These are phyloP conservation scores for Cylindrotheca fusiformis DNA, from an alignment of 108 stramenopile species.

Conservation along the genomic window DNA sequence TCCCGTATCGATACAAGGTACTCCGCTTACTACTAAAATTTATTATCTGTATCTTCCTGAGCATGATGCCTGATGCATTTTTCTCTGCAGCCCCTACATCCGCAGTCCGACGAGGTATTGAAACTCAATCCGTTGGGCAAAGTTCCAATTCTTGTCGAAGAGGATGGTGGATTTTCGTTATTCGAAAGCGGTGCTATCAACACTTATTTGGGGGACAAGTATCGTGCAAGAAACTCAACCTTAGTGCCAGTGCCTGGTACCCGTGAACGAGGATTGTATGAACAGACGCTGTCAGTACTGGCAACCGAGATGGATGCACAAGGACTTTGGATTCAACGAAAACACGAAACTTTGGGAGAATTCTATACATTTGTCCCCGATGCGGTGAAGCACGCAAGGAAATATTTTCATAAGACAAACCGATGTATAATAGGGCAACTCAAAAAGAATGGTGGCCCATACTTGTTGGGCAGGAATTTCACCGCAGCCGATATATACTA, in stretches of 20 bases:
- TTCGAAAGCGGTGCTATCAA: conserved; percentile 79
- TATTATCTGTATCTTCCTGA: too few species aligned
- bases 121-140: conserved; percentile 68
- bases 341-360: conserved; percentile 54
- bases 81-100: conserved; percentile 15
- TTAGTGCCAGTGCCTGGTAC: conserved; percentile 70
- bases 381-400: conserved; percentile 56
- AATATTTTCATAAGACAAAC: conserved; percentile 56
- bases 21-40: neutral
- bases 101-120: conserved; percentile 32
- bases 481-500: conserved; percentile 74
- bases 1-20: conserved; percentile 34
- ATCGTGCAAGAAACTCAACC: conserved; percentile 18
- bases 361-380: conserved; percentile 54
- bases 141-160: conserved; percentile 60
- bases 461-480: conserved; percentile 53
- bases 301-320: conserved; percentile 73
- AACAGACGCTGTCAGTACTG: conserved; percentile 53
- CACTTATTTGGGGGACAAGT: conserved; percentile 66
- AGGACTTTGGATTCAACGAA: conserved; percentile 74
- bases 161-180: conserved; percentile 46
- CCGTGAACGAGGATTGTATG: conserved; percentile 57
- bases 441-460: conserved; percentile 22
- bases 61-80: neutral
- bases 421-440: conserved; percentile 33